Evolutionary conservation across 768 basidiomycete genomes (phyloP).

Genomic region (Lactifluus hygrophoroides): DNA sequence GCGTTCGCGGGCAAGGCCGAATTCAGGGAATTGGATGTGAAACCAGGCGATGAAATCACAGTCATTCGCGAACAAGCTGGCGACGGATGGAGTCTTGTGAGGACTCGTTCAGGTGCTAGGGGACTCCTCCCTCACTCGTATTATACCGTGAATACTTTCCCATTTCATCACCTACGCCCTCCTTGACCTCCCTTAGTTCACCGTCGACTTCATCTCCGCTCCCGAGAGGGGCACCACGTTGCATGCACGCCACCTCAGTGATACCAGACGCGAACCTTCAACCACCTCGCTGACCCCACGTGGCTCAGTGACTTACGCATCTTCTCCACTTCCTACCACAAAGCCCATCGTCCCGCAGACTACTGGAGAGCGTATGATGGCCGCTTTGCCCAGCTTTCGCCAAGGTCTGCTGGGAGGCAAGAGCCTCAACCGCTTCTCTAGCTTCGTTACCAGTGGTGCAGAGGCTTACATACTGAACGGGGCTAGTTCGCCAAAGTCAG

Average conservation of each 20-base stretch:
- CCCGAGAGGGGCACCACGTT: constrained; percentile 34
- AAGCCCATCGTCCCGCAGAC: constrained; percentile 50
- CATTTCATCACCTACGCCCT: background rate
- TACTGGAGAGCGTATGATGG: constrained; percentile 54
- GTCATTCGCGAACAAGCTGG: constrained; percentile 64
- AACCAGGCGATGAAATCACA: constrained; percentile 62
- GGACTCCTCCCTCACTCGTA: constrained; percentile 64
- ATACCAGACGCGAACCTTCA: constrained; percentile 32
- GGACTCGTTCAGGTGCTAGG: constrained; percentile 40
- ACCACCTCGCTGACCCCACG: constrained; percentile 43
- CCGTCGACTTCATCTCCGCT: constrained; percentile 49
- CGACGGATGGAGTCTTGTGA: constrained; percentile 77
- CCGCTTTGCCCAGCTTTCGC: constrained; percentile 55
- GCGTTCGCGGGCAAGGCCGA: constrained; percentile 68
- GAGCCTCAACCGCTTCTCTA: constrained; percentile 76
- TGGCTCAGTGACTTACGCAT: constrained; percentile 26
- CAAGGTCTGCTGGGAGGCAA: constrained; percentile 69
- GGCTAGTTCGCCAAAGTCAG: constrained; percentile 27
- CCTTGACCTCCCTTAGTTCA: constrained; percentile 40
- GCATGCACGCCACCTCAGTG: constrained; percentile 20
- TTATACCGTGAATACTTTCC: constrained; percentile 50
- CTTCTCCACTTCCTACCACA: constrained; percentile 23
- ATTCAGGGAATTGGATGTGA: constrained; percentile 60
- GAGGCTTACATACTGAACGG: constrained; percentile 79
- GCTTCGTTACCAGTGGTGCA: constrained; percentile 78